These are phyloP conservation scores for Paramyrothecium roridum DNA, from an alignment of 2,329 filamentous ascomycete genomes.

Conservation along the genomic window DNA sequence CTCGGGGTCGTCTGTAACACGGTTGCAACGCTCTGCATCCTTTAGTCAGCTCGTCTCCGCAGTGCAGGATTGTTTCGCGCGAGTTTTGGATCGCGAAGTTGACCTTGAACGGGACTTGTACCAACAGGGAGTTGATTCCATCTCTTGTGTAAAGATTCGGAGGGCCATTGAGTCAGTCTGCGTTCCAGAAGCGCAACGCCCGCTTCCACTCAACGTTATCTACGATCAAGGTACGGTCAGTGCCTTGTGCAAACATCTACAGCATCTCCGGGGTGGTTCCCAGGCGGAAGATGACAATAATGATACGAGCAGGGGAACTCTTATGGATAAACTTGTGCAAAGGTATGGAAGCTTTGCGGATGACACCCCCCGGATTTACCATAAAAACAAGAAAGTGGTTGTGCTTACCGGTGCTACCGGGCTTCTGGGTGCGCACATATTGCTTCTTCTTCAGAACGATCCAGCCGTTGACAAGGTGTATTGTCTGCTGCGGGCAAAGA, in stretches of 20 bases:
- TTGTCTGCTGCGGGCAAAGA: constrained; percentile 38
- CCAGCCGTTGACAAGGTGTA: constrained; percentile 4
- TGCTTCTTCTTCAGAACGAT: constrained; percentile 13
- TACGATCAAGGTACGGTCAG: constrained; percentile 57
- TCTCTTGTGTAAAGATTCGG: constrained; percentile 51
- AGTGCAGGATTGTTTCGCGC: constrained; percentile 28
- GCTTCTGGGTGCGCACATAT: constrained; percentile 58
- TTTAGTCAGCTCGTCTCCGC: constrained; percentile 29
- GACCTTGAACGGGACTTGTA: constrained; percentile 49
- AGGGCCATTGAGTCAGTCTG: constrained; percentile 23
- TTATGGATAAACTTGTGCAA: constrained; percentile 5
- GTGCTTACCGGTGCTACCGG: constrained; percentile 64
- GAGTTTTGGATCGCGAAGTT: constrained; percentile 22
- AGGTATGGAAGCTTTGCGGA: constrained; percentile 9
- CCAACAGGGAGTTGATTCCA: constrained; percentile 57
- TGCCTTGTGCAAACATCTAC: constrained; percentile 16
- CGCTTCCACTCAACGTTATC: constrained; percentile 53
- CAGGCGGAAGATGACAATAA: constrained; percentile 1
- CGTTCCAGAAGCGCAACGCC: constrained; percentile 4
- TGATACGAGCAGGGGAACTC: neutral
- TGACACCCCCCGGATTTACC: accelerated
- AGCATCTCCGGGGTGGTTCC: neutral
- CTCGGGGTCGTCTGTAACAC: neutral
- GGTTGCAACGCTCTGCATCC: constrained; percentile 10
- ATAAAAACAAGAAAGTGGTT: neutral